Evolutionary conservation across 495 filamentous ascomycete genomes (phyloP), one percentile per base, ranked within the genome.

Genomic region (Xanthoparmelia taractica): DNA sequence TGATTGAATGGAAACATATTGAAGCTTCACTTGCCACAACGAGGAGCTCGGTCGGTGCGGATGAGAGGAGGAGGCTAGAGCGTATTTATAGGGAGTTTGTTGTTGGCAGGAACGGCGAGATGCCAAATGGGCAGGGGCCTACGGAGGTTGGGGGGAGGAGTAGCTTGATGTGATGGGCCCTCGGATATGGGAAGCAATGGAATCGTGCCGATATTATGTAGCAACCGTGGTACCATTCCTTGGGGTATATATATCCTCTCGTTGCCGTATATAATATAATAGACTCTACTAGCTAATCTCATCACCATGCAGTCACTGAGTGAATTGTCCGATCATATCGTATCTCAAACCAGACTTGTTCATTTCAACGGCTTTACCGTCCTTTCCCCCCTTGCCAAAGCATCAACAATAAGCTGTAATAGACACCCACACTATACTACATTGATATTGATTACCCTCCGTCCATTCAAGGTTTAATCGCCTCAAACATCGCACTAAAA

Each of bases 41-140:
- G 18, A 78, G 92, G 59, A 79, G 86, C n/a, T 95, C 90, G 70
- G 92, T 97, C 48, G 87, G 87, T 64, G 72, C 75, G 4, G 77
- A 88, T 34, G 94, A 98, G 76, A 80, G 85, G 68, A 78, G 74
- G 68, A 80, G 93, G 65, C 70, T 98, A 66, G 80, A 82, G 69
- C 80, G 78, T 8, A 96, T 98, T 63, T 98, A 98, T 71, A 78
- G 81, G 8, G 95, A 97, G 78, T 98, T 98, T 78, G 83, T 96
- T 7, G 86, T 87, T 10, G 91, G 90, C 11, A 81, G 94, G 64
- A 96, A 91, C 72, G 94, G 94, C 33, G 94, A 97, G 73, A 91
- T 98, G 91, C 88, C 83, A 47, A 92, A 85, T 73, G 94, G 94
- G 13, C 88, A 98, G 73, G 91, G 88, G 1, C 84, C 84, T 33